phyloP scores from a whole-genome alignment of 2,329 filamentous ascomycete species.

The Hypoxylon sp. region DNA sequence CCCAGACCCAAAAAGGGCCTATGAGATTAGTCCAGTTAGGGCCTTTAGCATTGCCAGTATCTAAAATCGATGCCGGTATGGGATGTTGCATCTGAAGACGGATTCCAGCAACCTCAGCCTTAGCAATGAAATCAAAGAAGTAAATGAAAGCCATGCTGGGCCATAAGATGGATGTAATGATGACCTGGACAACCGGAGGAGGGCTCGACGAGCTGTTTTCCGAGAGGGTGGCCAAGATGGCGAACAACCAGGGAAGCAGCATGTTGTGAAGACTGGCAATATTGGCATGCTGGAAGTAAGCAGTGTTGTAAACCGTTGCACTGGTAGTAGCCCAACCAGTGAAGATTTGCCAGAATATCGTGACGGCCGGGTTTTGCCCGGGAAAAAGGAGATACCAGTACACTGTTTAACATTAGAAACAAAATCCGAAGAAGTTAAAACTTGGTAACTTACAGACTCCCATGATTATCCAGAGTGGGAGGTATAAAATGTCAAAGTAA shows the following conservation, averaged over 20 bases:
- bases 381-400: constrained; percentile 54
- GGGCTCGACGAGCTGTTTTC: constrained; percentile 35
- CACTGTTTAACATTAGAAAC: constrained; percentile 62
- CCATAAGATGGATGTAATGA: constrained; percentile 51
- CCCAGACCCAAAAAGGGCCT: constrained; percentile 51
- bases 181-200: constrained; percentile 40
- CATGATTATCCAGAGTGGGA: constrained; percentile 63
- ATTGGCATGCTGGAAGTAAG: constrained; percentile 57
- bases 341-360: constrained; percentile 64
- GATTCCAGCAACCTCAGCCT: constrained; percentile 45
- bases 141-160: constrained; percentile 56
- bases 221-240: constrained; percentile 42
- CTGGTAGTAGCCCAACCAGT: constrained; percentile 71
- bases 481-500: constrained; percentile 77
- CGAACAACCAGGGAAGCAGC: constrained; percentile 51
- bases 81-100: constrained; percentile 43
- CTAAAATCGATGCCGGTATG: constrained; percentile 18
- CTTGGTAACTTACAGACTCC: constrained; percentile 55
- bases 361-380: constrained; percentile 50
- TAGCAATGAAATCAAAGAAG: constrained; percentile 50
- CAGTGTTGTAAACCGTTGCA: constrained; percentile 70
- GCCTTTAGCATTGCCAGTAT: constrained; percentile 30
- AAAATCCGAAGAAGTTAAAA: constrained; percentile 47
- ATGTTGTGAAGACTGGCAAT: constrained; percentile 55
- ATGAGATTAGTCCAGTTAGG: constrained; percentile 49